Evolutionary conservation across 257 asterid species (phyloP), one percentile per base, ranked within the genome.

Genomic region (Leonotis leonurus): DNA sequence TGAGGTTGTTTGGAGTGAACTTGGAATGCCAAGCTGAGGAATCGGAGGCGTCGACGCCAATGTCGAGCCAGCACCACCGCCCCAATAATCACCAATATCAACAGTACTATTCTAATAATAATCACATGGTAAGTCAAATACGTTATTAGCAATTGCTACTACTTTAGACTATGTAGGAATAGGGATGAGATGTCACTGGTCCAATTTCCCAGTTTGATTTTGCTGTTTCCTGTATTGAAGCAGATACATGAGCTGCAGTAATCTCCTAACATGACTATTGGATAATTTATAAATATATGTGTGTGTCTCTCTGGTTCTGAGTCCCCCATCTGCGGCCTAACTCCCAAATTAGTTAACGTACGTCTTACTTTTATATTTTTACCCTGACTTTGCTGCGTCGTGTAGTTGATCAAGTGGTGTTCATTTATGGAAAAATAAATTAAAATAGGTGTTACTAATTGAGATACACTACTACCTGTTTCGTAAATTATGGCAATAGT

Each of bases 1-100:
- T 91, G 65, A 81, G 98, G 85, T 53, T 91, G 57, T 91, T 91
- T 43, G 98, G 98, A 18, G 98, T 91, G 41, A 91, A 91, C 77
- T 8, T 91, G 61, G 95, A 87, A 51, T 82, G 90, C 70, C 85
- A 84, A 20, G 70, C 80, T 0, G 86, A 83, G 2, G 85, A 74
- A 9, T 61, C 71, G 0, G 80, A 75, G 56, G 60, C 83, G 13
- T 56, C 83, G 13, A 67, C 81, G 5, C 71, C 85, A 73, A 49
- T 76, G 54, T 43, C 82, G 67, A 51, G 49, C 68, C 64, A n/a
- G n/a, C 78, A 60, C 39, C 48, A 51, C 6, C 70, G 41, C 60
- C 77, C 70, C 5, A 61, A 76, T 40, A 82, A 76, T 17, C 26
- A 48, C 1, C 51, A 51, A 0, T 40, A 65, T 40, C 79, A 76